Evolutionary conservation across 129 eudicot genomes (phyloP).

Genomic region (Smallanthus sonchifolius): DNA sequence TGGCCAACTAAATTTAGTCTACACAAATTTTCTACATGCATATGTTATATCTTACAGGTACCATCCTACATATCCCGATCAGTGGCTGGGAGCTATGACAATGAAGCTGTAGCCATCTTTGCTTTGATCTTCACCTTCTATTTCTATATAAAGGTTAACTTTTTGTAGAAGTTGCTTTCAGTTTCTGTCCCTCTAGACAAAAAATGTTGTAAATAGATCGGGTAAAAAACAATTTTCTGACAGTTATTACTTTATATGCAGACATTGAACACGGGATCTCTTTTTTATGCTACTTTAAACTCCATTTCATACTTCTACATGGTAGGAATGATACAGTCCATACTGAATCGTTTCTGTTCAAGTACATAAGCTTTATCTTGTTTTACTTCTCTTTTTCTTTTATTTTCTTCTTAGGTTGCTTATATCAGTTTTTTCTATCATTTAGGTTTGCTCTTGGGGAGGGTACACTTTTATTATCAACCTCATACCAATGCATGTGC

Average conservation of each 20-base stretch:
- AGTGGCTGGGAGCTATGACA: slow-evolving; percentile 99
- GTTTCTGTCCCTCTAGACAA: not conserved
- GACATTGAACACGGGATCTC: slow-evolving; percentile 97
- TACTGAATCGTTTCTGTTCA: not conserved
- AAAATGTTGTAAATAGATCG: not conserved
- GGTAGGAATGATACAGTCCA: slow-evolving; percentile 40
- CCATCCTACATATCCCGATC: slow-evolving; percentile 99
- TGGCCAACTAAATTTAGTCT: not conserved
- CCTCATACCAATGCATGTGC: slow-evolving; percentile 96
- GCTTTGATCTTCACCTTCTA: slow-evolving; percentile 93
- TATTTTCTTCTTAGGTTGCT: not conserved
- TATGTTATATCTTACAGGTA: slow-evolving; percentile 49
- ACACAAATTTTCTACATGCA: not conserved
- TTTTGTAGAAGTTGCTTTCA: not conserved
- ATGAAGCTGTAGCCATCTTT: slow-evolving; percentile 99
- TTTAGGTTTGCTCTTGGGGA: slow-evolving; percentile 99
- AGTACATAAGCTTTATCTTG: not conserved
- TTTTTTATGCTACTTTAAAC: slow-evolving; percentile 86
- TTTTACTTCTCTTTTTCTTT: not conserved
- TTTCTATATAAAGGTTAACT: slow-evolving; percentile 76
- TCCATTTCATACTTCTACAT: slow-evolving; percentile 90
- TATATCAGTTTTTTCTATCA: not conserved
- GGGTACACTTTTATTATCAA: slow-evolving; percentile 98
- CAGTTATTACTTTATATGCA: slow-evolving; percentile 36
- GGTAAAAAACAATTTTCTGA: slow-evolving; percentile 19